phyloP scores from a whole-genome alignment of 148 eudicot genomes.

The Rhododendron molle region DNA sequence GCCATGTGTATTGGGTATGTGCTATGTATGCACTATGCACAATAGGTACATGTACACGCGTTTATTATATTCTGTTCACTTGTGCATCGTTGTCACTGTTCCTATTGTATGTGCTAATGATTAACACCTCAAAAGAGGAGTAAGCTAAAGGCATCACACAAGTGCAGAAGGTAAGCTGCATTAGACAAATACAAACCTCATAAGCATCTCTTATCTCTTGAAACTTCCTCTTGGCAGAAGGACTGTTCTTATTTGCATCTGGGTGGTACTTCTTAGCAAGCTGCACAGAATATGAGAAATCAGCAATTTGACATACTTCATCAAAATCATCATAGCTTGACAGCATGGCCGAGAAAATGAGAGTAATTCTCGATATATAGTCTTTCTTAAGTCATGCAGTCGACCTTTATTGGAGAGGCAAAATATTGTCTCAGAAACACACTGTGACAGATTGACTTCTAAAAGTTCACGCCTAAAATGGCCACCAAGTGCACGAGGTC shows the following conservation, averaged over 20 bases:
- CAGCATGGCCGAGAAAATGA: background rate
- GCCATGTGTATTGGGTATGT: background rate
- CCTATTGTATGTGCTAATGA: no score
- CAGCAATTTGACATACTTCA: background rate
- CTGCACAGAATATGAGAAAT: conserved; percentile 31
- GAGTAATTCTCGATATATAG: background rate
- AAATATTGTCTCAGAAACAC: background rate
- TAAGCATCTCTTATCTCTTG: conserved; percentile 97
- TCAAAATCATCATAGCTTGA: background rate
- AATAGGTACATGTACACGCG: background rate
- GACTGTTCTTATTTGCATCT: conserved; percentile 76
- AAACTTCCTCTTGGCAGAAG: conserved; percentile 83
- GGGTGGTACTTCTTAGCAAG: conserved; percentile 97
- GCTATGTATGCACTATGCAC: background rate
- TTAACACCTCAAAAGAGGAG: background rate
- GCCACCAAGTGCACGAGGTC: background rate
- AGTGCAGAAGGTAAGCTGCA: background rate
- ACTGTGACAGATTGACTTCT: background rate
- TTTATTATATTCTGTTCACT: background rate
- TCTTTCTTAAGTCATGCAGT: background rate
- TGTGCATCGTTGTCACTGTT: background rate
- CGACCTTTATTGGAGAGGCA: background rate
- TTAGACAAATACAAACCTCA: conserved; percentile 56
- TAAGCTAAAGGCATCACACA: background rate
- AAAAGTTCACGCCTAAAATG: background rate